These are phyloP conservation scores for Cardiospermum halicacabum DNA, from an alignment of 345 rosid genomes.

Conservation along the genomic window DNA sequence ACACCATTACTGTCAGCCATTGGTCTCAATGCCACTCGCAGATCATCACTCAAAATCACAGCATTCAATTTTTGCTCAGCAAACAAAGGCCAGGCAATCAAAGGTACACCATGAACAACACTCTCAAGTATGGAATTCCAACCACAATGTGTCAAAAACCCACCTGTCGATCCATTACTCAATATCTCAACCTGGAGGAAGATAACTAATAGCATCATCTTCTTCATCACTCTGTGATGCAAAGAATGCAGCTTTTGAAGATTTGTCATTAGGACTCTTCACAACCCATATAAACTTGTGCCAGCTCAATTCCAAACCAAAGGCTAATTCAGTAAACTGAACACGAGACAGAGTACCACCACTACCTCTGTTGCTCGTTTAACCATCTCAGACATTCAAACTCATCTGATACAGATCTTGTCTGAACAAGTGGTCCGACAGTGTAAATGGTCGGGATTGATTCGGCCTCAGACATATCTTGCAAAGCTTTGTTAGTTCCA, in stretches of 20 bases:
- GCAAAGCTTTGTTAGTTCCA: constrained; percentile 20
- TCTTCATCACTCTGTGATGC: not conserved
- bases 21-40: constrained; percentile 19
- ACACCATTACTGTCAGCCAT: constrained; percentile 11
- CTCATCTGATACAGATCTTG: constrained; percentile 8
- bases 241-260: constrained; percentile 16
- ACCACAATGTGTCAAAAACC: constrained; percentile 37
- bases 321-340: constrained; percentile 26
- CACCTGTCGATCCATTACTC: constrained; percentile 28
- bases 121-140: constrained; percentile 36
- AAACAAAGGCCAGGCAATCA: constrained; percentile 32
- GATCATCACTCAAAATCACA: constrained; percentile 9
- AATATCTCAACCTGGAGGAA: constrained; percentile 24
- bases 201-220: constrained; percentile 14
- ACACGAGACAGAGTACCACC: constrained; percentile 21
- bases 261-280: constrained; percentile 9
- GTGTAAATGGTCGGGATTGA: constrained; percentile 32
- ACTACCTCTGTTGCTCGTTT: constrained; percentile 24
- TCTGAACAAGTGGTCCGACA: constrained; percentile 26
- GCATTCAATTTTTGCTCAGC: constrained; percentile 32
- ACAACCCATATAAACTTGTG: constrained; percentile 28
- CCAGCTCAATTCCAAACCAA: constrained; percentile 21
- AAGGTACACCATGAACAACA: constrained; percentile 25
- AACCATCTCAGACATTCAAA: constrained; percentile 18
- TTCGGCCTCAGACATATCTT: constrained; percentile 6